Conservation (phyloP, 768 basidiomycete genomes). For the Ramaria sp. region DNA sequence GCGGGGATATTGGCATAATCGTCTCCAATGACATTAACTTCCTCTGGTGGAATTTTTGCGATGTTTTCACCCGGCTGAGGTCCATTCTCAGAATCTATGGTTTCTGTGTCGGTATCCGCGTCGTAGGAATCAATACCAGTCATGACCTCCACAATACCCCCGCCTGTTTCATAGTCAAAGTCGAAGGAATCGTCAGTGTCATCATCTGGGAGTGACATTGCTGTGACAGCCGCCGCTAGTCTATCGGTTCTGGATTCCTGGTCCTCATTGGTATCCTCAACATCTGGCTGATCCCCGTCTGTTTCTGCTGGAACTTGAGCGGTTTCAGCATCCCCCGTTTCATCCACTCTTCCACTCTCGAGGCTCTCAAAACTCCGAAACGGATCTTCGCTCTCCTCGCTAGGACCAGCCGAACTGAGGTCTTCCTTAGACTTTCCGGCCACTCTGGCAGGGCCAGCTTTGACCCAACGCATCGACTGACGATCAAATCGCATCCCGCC, state of each 20-base stretch:
- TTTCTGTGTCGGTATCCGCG: constrained; percentile 13
- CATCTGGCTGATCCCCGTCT: not conserved
- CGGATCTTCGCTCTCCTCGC: constrained; percentile 69
- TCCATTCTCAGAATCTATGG: constrained; percentile 9
- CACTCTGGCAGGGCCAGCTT: constrained; percentile 33
- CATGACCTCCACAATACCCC: constrained; percentile 40
- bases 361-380: constrained; percentile 89
- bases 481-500: constrained; percentile 86
- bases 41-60: constrained; percentile 20
- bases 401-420: constrained; percentile 13
- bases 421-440: constrained; percentile 18
- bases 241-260: constrained; percentile 47
- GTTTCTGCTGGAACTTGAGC: not conserved
- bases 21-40: not conserved
- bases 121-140: constrained; percentile 31
- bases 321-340: constrained; percentile 1
- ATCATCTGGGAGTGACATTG: constrained; percentile 34
- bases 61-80: constrained; percentile 17
- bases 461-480: constrained; percentile 78
- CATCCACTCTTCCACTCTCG: constrained; percentile 24
- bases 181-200: constrained; percentile 48
- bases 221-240: constrained; percentile 9
- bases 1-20: not conserved
- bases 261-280: constrained; percentile 12
- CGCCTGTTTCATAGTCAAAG: constrained; percentile 41